Evolutionary conservation across 1,284 basidiomycete genomes (phyloP).

Genomic region (Tilletia horrida): DNA sequence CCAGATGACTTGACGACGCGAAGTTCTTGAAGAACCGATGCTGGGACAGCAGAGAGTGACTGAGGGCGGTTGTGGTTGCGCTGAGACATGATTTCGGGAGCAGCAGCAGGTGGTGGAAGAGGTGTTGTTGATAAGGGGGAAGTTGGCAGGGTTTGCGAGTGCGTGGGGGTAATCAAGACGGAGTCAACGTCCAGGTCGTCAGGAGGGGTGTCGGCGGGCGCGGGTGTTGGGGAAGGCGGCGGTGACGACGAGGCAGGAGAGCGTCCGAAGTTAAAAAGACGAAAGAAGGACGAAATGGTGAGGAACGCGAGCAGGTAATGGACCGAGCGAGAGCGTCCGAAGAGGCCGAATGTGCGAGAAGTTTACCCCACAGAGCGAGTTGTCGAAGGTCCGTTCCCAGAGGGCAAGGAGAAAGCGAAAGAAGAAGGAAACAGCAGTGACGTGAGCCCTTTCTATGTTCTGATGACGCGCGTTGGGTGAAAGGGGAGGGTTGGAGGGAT

Average conservation of each 20-base stretch:
- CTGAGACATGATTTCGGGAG: not conserved
- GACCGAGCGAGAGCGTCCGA: no score
- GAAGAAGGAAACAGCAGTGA: no score
- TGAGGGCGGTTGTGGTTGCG: not conserved
- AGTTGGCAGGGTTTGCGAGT: not conserved
- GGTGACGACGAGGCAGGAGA: not conserved
- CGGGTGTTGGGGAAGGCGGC: not conserved
- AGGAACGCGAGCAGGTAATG: no score
- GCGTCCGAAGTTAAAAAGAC: conserved; percentile 6
- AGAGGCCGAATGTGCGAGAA: no score
- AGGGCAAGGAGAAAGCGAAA: no score
- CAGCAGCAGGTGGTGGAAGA: not conserved
- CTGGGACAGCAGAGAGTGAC: conserved; percentile 10
- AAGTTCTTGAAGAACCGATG: not conserved
- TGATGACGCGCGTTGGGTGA: no score
- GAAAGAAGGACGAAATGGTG: conserved; percentile 15
- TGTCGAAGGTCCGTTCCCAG: no score
- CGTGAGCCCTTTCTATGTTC: no score
- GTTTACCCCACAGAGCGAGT: no score
- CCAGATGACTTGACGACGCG: conserved; percentile 13
- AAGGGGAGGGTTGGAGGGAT: no score
- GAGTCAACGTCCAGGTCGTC: conserved; percentile 2
- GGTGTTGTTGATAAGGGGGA: not conserved
- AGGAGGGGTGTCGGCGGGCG: not conserved
- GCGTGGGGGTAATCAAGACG: not conserved